phyloP scores from a whole-genome alignment of 495 filamentous ascomycete genomes.

The Penicillium coffeae region DNA sequence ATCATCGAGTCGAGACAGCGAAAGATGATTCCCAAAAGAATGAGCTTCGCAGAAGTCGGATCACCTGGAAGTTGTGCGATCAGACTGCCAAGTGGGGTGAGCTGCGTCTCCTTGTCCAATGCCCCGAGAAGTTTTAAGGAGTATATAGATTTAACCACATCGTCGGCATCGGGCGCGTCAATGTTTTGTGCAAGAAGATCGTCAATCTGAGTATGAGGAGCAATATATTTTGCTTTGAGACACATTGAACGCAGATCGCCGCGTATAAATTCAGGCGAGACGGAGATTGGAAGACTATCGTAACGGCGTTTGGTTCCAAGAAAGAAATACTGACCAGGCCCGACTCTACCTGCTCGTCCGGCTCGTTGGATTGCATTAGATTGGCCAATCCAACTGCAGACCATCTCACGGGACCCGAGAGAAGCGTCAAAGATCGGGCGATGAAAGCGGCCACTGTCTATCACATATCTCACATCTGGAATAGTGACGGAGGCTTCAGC shows the following conservation, averaged over 20 bases:
- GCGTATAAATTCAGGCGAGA: conserved; percentile 37
- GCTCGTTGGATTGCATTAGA: conserved; percentile 54
- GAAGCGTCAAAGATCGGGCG: conserved; percentile 48
- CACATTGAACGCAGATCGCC: conserved; percentile 12
- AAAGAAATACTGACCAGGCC: conserved; percentile 56
- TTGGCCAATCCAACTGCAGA: conserved; percentile 51
- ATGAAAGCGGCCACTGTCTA: conserved; percentile 54
- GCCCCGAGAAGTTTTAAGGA: conserved; percentile 45
- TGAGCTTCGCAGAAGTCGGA: conserved; percentile 54
- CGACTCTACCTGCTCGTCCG: conserved; percentile 56
- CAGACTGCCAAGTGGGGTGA: conserved; percentile 51
- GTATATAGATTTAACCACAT: conserved; percentile 42
- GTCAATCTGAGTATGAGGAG: conserved; percentile 23
- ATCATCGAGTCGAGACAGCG: conserved; percentile 58
- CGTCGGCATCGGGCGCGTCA: conserved; percentile 45
- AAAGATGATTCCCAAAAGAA: conserved; percentile 57
- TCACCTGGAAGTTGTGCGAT: conserved; percentile 46
- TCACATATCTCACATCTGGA: conserved; percentile 54
- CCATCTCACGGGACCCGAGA: conserved; percentile 41
- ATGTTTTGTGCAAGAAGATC: conserved; percentile 49
- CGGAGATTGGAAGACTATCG: conserved; percentile 43
- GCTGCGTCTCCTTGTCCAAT: conserved; percentile 44
- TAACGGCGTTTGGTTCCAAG: conserved; percentile 48
- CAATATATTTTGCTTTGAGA: conserved; percentile 12
- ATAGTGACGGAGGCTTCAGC: conserved; percentile 60